phyloP scores from a whole-genome alignment of 2,329 filamentous ascomycete genomes.

The Verticillium albo-atrum region DNA sequence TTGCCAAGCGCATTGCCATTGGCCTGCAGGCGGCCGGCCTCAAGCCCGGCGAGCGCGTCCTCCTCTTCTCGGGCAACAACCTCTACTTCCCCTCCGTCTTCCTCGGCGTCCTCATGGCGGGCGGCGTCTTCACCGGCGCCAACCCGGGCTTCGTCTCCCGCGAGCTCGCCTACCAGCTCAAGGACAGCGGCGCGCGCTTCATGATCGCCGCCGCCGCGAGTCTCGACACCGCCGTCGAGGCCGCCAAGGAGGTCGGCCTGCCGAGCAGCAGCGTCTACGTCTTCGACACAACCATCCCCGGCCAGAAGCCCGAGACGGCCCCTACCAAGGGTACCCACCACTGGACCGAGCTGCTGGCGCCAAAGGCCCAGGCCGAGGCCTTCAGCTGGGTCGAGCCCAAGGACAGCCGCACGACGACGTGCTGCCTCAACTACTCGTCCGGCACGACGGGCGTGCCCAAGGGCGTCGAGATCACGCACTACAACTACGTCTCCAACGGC shows the following conservation, averaged over 20 bases:
- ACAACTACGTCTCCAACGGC: slow-evolving; percentile 70
- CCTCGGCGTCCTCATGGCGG: slow-evolving; percentile 71
- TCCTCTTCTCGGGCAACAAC: slow-evolving; percentile 70
- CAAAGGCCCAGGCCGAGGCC: slow-evolving; percentile 41
- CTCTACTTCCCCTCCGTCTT: slow-evolving; percentile 69
- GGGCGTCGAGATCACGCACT: slow-evolving; percentile 77
- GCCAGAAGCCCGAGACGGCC: slow-evolving; percentile 9
- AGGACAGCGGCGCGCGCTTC: slow-evolving; percentile 64
- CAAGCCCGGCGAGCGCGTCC: slow-evolving; percentile 62
- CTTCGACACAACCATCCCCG: slow-evolving; percentile 53
- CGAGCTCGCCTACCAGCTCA: slow-evolving; percentile 72
- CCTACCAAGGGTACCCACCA: slow-evolving; percentile 41
- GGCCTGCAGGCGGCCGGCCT: slow-evolving; percentile 61
- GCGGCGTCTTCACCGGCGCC: slow-evolving; percentile 72
- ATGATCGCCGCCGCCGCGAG: slow-evolving; percentile 59
- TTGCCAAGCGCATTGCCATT: slow-evolving; percentile 67
- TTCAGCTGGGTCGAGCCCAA: slow-evolving; percentile 61
- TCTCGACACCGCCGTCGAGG: slow-evolving; percentile 61
- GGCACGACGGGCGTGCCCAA: slow-evolving; percentile 81
- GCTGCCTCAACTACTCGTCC: slow-evolving; percentile 74
- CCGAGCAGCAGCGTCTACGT: slow-evolving; percentile 53
- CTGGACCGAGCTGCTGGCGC: slow-evolving; percentile 60
- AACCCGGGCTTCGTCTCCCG: slow-evolving; percentile 64
- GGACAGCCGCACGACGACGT: slow-evolving; percentile 47
- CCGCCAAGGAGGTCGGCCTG: slow-evolving; percentile 56